Evolutionary conservation across 306 rosid species (phyloP), one percentile per base, ranked within the genome.

Genomic region (Castanea crenata): DNA sequence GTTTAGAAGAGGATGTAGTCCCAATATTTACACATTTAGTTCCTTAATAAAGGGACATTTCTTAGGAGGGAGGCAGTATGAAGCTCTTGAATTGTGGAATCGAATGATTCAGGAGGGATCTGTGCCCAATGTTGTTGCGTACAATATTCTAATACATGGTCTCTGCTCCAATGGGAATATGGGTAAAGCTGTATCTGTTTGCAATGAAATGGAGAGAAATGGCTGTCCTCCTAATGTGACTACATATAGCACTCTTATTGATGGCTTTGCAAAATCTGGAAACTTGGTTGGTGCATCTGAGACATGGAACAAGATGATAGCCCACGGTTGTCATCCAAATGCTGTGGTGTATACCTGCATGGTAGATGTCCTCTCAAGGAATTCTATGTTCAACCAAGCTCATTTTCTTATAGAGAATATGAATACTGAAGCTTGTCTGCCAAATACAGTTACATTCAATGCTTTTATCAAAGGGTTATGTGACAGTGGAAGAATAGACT

Each of bases 221-320:
- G 83, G 77, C 11, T 86, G 88, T 81, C 20, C 56, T 69, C 96
- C 96, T 4, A 92, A 92, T 76, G 92, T 91, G 82, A 79, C 84
- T 57, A 85, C 97, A 11, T 95, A 85, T 68, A 79, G 95, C 81
- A 80, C 83, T 78, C 90, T 95, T 41, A 88, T 95, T 52, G 55
- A 85, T 25, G 96, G 96, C 69, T 91, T 91, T 86, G 89, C 92
- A n/a, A 91, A 89, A 80, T 75, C 82, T 51, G 92, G 94, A 76
- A 54, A 91, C 64, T 89, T 92, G 86, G 32, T 51, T 52, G 90
- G 90, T 59, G 98, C 97, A 65, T 89, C 88, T 57, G 86, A 84
- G 71, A 88, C 73, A 69, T 95, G 99, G 97, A 93, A 95, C 86
- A 79, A 74, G 76, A 95, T 95, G 98, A 86, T 95, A 78, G 67